These are phyloP conservation scores for Tetrahymena thermophila DNA, from an alignment of 73 alveolate genomes.

Conservation along the genomic window DNA sequence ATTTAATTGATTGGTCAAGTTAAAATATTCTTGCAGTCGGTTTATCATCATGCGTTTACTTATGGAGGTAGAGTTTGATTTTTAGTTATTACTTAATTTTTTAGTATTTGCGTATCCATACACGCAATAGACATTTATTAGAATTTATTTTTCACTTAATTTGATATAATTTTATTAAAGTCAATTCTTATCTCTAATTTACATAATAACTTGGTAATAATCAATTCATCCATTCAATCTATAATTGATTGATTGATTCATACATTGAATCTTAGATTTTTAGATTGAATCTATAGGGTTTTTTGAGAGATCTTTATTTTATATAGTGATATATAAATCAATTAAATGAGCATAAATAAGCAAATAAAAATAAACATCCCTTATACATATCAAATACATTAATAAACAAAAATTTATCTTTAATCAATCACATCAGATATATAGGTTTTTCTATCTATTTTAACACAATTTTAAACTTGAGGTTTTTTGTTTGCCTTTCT, in stretches of 20 bases:
- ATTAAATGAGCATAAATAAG: neutral
- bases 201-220: neutral
- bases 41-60: conserved; percentile 74
- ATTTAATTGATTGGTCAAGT: conserved; percentile 97
- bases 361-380: neutral
- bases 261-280: neutral
- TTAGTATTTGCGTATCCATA: neutral
- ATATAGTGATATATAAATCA: neutral
- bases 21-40: conserved; percentile 95
- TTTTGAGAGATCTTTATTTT: neutral
- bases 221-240: neutral
- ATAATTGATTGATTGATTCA: neutral
- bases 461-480: neutral
- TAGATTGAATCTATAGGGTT: neutral
- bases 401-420: neutral
- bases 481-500: neutral
- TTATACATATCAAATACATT: neutral
- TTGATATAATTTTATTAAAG: neutral
- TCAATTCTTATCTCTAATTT: neutral
- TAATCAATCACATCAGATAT: neutral
- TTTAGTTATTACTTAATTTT: neutral
- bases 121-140: neutral
- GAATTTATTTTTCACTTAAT: neutral
- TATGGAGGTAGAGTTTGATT: conserved; percentile 48
- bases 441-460: neutral